Conservation (phyloP, 2,329 filamentous ascomycete genomes). For the Nannizzia gypsea region DNA sequence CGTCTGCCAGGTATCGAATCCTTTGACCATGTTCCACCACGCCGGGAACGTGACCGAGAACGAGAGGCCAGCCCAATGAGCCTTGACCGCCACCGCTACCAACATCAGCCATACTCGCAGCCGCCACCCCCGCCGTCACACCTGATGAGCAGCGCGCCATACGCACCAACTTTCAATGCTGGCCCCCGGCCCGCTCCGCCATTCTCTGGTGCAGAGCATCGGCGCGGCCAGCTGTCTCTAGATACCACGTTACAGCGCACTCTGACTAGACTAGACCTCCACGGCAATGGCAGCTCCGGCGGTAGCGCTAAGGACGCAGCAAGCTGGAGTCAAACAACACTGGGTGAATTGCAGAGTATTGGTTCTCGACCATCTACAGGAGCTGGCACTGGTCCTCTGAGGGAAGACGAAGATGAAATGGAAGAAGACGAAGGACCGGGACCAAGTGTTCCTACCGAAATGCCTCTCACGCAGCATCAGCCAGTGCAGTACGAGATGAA, state of each 20-base stretch:
- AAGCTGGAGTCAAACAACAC: constrained; percentile 35
- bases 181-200: constrained; percentile 29
- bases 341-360: constrained; percentile 31
- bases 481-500: background rate
- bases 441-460: constrained; percentile 1
- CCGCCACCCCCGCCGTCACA: background rate
- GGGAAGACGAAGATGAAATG: background rate
- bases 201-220: constrained; percentile 34
- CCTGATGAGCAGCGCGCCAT: constrained; percentile 15
- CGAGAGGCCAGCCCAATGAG: constrained; percentile 48
- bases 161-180: constrained; percentile 26
- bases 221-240: constrained; percentile 38
- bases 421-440: background rate
- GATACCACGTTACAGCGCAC: constrained; percentile 37
- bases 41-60: constrained; percentile 56
- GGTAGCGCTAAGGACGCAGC: constrained; percentile 23
- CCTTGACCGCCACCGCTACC: constrained; percentile 26
- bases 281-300: constrained; percentile 21
- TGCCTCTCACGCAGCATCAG: background rate
- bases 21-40: constrained; percentile 62
- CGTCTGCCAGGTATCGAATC: constrained; percentile 84
- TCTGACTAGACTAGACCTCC: constrained; percentile 33
- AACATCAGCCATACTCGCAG: constrained; percentile 4
- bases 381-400: background rate
- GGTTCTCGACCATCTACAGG: constrained; percentile 21